Base-by-base conservation (phyloP, 1,284 basidiomycete species). In the Coniferiporia weirii region DNA sequence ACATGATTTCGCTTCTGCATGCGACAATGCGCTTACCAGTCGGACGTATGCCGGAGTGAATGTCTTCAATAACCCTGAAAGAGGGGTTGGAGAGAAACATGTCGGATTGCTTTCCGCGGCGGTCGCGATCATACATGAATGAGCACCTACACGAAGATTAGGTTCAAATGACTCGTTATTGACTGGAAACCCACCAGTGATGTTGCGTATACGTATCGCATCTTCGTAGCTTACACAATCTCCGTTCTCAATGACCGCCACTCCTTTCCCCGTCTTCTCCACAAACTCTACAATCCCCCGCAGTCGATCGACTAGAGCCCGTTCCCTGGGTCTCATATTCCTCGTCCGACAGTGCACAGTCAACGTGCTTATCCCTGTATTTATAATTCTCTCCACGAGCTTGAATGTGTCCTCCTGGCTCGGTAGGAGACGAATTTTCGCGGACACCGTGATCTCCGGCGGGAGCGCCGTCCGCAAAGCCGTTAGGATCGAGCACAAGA, bases 261-360 rank as follows among this genome's bases (percentile, higher is more conserved):
- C 80, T 13, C 84, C 87, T 65, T 79, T 82, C 0, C 83, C 86
- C 72, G 87, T 78, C 1, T 75, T 75, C 57, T 83, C 79, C 36
- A 93, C 89, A 66, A 88, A 89, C 5, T 91, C 82, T 8, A 95
- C 93, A 62, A 98, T 89, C 66, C 95, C 94, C 50, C 78, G 76
- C 67, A 99, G 71, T 49, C 95, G 79, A 54, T 88, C 82, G 59
- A 93, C 85, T 32, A 92, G 72, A 0, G 97, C 97, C 13, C 77
- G 77, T 67, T 98, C 93, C 54, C 81, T 78, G 35, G 89, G 87
- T 44, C 97, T 82, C 96, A 98, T 98, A 63, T 87, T 89, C 67
- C 92, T 81, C 57, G 96, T 99, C 50, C 97, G 84, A 71, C 96
- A 99, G 70, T 99, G 97, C 0, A 99, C 89, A 1, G 95, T 98